Evolutionary conservation across 108 stramenopile genomes (phyloP).

Genomic region (Schizochytrium sp.): DNA sequence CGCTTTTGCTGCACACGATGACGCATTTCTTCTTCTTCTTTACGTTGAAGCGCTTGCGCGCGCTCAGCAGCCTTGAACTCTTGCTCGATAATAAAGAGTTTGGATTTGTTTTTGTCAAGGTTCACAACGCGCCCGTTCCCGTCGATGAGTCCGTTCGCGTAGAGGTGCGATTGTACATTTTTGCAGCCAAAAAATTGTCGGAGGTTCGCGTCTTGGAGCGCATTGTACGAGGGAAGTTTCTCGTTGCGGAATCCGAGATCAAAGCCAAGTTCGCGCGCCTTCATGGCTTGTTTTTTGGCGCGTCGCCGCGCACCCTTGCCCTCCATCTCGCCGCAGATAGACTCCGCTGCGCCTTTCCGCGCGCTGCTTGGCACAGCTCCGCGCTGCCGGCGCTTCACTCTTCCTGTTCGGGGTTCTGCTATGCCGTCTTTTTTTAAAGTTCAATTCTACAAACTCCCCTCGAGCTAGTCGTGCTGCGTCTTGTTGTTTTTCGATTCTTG

Average conservation of each 20-base stretch:
- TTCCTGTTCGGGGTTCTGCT: too few relatives aligned
- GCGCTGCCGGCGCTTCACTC: too few relatives aligned
- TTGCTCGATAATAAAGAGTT: conserved; percentile 55
- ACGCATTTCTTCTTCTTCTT: conserved; percentile 42
- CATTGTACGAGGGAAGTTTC: conserved; percentile 45
- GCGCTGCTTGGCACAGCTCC: too few relatives aligned
- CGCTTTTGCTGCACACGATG: conserved; percentile 27
- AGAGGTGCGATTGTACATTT: conserved; percentile 41
- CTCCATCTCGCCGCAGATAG: too few relatives aligned
- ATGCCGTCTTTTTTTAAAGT: too few relatives aligned
- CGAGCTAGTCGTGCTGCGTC: too few relatives aligned
- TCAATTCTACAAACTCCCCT: too few relatives aligned
- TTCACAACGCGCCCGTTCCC: conserved; percentile 51
- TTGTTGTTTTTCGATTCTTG: too few relatives aligned
- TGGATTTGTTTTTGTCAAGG: conserved; percentile 44
- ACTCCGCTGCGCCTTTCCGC: too few relatives aligned
- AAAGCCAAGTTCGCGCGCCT: conserved; percentile 26
- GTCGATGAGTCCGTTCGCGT: conserved; percentile 55
- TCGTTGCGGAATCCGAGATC: conserved; percentile 23
- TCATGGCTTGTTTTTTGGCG: not conserved
- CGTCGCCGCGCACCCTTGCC: not conserved
- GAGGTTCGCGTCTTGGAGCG: conserved; percentile 56
- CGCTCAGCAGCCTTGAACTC: conserved; percentile 53
- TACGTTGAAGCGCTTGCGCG: conserved; percentile 35
- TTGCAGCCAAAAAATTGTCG: conserved; percentile 53